A percentile compares a stretch with the other conserved stretches of the same genome.
phyloP scores from a whole-genome alignment of 306 rosid species.

The Vigna mungo region DNA sequence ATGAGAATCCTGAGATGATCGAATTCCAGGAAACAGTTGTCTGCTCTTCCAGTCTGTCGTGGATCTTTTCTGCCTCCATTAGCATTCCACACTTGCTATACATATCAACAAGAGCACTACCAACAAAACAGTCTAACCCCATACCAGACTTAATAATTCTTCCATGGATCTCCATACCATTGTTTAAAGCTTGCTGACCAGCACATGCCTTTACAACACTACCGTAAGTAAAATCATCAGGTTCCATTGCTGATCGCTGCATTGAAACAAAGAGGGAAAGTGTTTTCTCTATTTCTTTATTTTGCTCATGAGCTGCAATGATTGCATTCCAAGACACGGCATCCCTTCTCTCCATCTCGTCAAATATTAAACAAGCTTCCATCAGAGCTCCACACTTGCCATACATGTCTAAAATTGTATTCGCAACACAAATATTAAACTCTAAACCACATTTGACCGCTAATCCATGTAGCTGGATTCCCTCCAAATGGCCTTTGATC shows the following conservation, averaged over 20 bases:
- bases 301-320: constrained; percentile 83
- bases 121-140: constrained; percentile 73
- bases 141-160: constrained; percentile 73
- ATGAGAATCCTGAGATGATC: constrained; percentile 83
- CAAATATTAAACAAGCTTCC: constrained; percentile 71
- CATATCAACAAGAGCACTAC: constrained; percentile 86
- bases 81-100: constrained; percentile 84
- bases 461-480: constrained; percentile 79
- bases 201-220: constrained; percentile 85
- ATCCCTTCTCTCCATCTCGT: constrained; percentile 76
- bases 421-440: constrained; percentile 75
- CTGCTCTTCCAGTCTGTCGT: constrained; percentile 61
- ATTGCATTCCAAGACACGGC: constrained; percentile 93
- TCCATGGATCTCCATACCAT: constrained; percentile 83
- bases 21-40: constrained; percentile 87
- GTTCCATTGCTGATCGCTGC: constrained; percentile 75
- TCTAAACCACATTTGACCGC: constrained; percentile 63
- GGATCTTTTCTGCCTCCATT: constrained; percentile 83
- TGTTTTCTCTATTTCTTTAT: constrained; percentile 57
- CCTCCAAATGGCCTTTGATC: constrained; percentile 60
- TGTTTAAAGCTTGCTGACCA: constrained; percentile 62
- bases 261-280: constrained; percentile 72
- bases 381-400: constrained; percentile 72
- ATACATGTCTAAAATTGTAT: constrained; percentile 85
- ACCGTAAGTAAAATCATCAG: constrained; percentile 85